A percentile compares a stretch with the other conserved stretches of the same genome.
phyloP scores from a whole-genome alignment of 2,329 filamentous ascomycete species.

The Apiospora pterosperma region DNA sequence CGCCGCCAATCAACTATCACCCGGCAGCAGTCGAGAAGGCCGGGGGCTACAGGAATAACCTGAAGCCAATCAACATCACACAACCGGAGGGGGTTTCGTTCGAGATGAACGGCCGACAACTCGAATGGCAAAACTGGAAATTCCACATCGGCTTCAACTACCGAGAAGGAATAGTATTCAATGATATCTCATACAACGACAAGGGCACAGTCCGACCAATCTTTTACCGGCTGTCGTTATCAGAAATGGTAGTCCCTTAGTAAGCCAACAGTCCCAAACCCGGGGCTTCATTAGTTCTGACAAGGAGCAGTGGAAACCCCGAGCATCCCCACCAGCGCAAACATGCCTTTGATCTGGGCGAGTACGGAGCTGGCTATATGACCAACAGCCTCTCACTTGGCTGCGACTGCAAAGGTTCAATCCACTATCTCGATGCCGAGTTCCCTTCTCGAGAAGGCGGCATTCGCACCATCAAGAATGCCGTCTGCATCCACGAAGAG shows the following conservation, averaged over 20 bases:
- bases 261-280: conserved; percentile 20
- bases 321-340: conserved; percentile 79
- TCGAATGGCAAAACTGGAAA: conserved; percentile 92
- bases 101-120: conserved; percentile 66
- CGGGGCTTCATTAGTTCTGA: conserved; percentile 5
- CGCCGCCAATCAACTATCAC: conserved; percentile 75
- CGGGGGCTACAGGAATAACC: conserved; percentile 71
- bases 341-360: conserved; percentile 77
- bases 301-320: conserved; percentile 57
- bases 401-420: conserved; percentile 85
- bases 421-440: conserved; percentile 86
- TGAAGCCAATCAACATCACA: conserved; percentile 85
- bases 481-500: conserved; percentile 93
- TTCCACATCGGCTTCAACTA: conserved; percentile 95
- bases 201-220: conserved; percentile 72
- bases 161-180: conserved; percentile 84
- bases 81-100: conserved; percentile 90
- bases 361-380: conserved; percentile 82
- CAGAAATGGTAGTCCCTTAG: conserved; percentile 93
- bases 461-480: conserved; percentile 84
- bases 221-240: conserved; percentile 85
- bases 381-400: conserved; percentile 73
- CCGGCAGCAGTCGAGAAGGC: conserved; percentile 67
- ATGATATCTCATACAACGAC: conserved; percentile 87
- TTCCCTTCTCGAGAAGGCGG: conserved; percentile 77